Evolutionary conservation across 208 protist genomes (phyloP), one percentile per base, ranked within the genome.

Genomic region (Leishmania aethiopica): DNA sequence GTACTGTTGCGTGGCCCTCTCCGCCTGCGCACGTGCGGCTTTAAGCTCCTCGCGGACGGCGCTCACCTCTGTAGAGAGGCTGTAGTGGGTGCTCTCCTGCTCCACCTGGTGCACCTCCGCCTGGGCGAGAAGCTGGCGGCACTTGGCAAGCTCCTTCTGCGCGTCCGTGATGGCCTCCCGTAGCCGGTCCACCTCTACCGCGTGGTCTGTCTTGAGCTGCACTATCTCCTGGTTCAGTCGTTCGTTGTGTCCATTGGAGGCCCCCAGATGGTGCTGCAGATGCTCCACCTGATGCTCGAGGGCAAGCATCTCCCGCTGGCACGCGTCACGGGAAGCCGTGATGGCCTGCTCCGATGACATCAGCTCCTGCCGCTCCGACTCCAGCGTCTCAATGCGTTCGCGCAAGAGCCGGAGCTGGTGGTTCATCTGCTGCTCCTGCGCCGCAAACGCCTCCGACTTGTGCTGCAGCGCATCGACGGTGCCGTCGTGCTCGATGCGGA

Each of bases 241-340:
- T 47, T 90, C 89, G 86, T 92, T 93, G 81, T 92, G 88, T 55
- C 59, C 82, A 83, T 94, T 93, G 32, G 85, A 82, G 42, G 80
- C 84, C 19, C 79, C 76, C 37, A 93, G 85, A 64, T 90, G 74
- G 60, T 89, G 79, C 74, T 84, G 60, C 81, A 91, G 59, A 42
- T 88, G 86, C 78, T 89, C 88, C 25, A 84, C 55, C 75, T 85
- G 82, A 75, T 92, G 82, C 69, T 89, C 72, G 13, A 92, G 77
- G 59, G 79, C 49, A 37, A 80, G 73, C 28, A 88, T 32, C 79
- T 89, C 81, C 6, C 88, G 84, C 72, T 84, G 85, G 77, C 59
- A 67, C 49, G 49, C 79, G 74, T 91, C 88, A 17, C 84, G 77
- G 70, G 86, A 84, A 40, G 82, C 80, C 22, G 76, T 81, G n/a